A percentile compares a stretch with the other conserved stretches of the same genome.
Evolutionary conservation across 176 grass and related monocot species (phyloP).

Genomic region (Aegilops speltoides): DNA sequence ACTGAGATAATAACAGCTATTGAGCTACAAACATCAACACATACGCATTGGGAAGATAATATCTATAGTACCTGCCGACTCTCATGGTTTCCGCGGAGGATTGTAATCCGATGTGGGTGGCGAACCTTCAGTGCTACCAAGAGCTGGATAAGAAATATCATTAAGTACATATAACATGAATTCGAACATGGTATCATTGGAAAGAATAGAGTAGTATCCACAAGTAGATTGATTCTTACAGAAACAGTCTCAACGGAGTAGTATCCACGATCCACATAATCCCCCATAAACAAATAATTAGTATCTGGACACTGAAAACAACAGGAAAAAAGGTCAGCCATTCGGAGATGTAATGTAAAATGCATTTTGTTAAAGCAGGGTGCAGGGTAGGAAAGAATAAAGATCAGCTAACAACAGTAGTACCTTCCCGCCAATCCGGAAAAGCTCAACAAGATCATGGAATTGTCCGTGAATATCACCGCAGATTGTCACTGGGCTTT

Average conservation of each 20-base stretch:
- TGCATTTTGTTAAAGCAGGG: background rate
- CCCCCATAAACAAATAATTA: conserved; percentile 99
- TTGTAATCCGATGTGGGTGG: conserved; percentile 86
- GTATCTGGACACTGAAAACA: conserved; percentile 89
- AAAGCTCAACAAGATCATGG: conserved; percentile 93
- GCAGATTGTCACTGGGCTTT: conserved; percentile 93
- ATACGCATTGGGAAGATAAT: background rate
- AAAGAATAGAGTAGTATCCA: background rate
- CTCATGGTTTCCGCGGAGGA: conserved; percentile 97
- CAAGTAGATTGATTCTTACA: conserved; percentile 42
- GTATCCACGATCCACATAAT: conserved; percentile 97
- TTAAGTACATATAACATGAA: conserved; percentile 16
- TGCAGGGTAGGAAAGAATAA: background rate
- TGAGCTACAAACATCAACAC: background rate
- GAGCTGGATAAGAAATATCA: conserved; percentile 59
- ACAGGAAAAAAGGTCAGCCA: background rate
- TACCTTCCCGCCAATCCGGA: conserved; percentile 91
- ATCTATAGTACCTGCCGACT: conserved; percentile 69
- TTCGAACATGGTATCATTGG: background rate
- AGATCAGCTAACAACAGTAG: background rate
- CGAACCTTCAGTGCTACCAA: conserved; percentile 94
- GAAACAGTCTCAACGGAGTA: conserved; percentile 99
- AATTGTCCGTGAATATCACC: conserved; percentile 99
- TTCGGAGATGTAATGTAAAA: conserved; percentile 12
- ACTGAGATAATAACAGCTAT: background rate